Evolutionary conservation across 2,329 filamentous ascomycete genomes (phyloP).

Genomic region (Thelonectria olida): DNA sequence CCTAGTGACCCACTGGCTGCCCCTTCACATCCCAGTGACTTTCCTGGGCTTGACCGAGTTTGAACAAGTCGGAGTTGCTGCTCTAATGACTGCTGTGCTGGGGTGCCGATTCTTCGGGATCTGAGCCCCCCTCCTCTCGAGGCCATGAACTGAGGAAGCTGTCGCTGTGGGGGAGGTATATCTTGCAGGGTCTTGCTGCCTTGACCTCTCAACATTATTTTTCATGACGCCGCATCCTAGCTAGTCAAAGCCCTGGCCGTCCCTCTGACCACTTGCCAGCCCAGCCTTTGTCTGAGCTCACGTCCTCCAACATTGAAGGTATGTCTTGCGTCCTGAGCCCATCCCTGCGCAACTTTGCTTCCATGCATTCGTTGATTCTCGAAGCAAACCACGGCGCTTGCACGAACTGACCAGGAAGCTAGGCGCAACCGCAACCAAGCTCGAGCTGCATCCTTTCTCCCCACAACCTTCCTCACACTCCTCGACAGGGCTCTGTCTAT

Average conservation of each 20-base stretch:
- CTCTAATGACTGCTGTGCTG: constrained; percentile 23
- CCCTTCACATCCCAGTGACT: neutral
- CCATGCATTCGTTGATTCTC: constrained; percentile 25
- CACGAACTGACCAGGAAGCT: constrained; percentile 32
- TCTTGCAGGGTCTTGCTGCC: constrained; percentile 38
- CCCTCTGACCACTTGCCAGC: constrained; percentile 31
- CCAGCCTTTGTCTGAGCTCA: constrained; percentile 26
- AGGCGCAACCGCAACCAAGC: constrained; percentile 23
- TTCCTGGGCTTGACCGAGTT: constrained; percentile 14
- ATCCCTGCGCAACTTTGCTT: constrained; percentile 29
- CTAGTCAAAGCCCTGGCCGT: constrained; percentile 36
- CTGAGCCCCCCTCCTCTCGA: constrained; percentile 21
- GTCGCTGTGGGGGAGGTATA: constrained; percentile 33
- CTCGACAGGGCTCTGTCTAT: constrained; percentile 17
- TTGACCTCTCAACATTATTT: constrained; percentile 33
- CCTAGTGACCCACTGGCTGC: constrained; percentile 13
- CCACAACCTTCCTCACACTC: constrained; percentile 26
- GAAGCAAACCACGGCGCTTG: constrained; percentile 25
- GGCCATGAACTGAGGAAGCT: constrained; percentile 32
- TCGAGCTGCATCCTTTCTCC: constrained; percentile 26
- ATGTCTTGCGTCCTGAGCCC: constrained; percentile 30
- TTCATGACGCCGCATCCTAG: constrained; percentile 36
- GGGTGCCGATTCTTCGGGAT: constrained; percentile 32
- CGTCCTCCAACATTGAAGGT: constrained; percentile 27
- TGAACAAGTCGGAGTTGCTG: constrained; percentile 16